Percentiles rank a stretch among this genome's conserved stretches.
These are phyloP conservation scores for Microbotryomycetes sp. DNA, from an alignment of 1,284 basidiomycete genomes.

Conservation along the genomic window DNA sequence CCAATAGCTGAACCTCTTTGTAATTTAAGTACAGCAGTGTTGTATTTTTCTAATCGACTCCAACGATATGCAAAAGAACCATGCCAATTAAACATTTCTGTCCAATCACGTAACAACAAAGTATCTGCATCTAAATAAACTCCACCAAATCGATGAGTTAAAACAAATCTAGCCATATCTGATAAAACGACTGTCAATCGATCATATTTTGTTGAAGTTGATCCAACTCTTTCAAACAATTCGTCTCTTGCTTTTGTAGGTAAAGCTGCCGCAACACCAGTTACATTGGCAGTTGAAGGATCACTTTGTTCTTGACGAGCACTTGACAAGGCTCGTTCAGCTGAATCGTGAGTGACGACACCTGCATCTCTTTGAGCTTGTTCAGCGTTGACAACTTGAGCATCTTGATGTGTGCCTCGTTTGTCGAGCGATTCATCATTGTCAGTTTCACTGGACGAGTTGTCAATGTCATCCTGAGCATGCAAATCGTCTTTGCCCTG, in stretches of 20 bases:
- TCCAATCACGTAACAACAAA: conserved; percentile 81
- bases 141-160: conserved; percentile 77
- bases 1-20: conserved; percentile 74
- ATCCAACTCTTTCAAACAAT: conserved; percentile 66
- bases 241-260: conserved; percentile 46
- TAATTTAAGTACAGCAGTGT: conserved; percentile 76
- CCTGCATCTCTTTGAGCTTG: conserved; percentile 26
- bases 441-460: conserved; percentile 1
- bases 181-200: conserved; percentile 73
- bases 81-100: conserved; percentile 79
- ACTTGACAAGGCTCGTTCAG: conserved; percentile 27
- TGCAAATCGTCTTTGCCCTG: not conserved
- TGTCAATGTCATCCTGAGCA: conserved; percentile 31
- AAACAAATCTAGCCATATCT: conserved; percentile 78
- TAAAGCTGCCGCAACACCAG: conserved; percentile 5
- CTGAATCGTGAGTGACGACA: conserved; percentile 36
- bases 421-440: conserved; percentile 8
- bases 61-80: conserved; percentile 82
- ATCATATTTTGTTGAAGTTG: conserved; percentile 66
- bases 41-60: conserved; percentile 72
- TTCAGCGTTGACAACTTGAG: conserved; percentile 17
- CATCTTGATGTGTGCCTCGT: conserved; percentile 8
- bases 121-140: conserved; percentile 84
- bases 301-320: conserved; percentile 21
- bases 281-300: conserved; percentile 8